A percentile compares a stretch with the other conserved stretches of the same genome.
Conservation (phyloP, 2,329 filamentous ascomycete species). For the Microcera coccophila region DNA sequence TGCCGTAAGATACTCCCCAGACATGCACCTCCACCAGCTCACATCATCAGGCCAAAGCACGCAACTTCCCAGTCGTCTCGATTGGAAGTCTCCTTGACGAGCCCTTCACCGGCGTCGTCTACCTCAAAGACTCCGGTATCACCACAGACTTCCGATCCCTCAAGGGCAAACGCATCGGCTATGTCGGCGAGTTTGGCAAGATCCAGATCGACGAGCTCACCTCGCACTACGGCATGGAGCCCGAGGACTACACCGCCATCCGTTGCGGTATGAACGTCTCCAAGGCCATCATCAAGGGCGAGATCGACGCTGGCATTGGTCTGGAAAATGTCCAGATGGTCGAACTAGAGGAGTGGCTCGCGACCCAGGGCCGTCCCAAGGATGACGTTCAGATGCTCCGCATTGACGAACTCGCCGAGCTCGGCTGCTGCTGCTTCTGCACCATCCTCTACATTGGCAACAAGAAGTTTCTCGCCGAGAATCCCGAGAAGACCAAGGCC, state of each 20-base stretch:
- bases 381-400: constrained; percentile 74
- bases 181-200: constrained; percentile 78
- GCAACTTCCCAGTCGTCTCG: constrained; percentile 67
- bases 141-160: constrained; percentile 70
- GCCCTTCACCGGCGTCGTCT: constrained; percentile 75
- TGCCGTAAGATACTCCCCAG: constrained; percentile 48
- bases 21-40: background rate
- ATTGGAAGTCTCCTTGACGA: constrained; percentile 74
- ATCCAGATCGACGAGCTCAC: constrained; percentile 81
- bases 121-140: constrained; percentile 70
- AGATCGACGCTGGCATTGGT: constrained; percentile 71
- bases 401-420: constrained; percentile 74
- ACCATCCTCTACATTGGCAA: constrained; percentile 78
- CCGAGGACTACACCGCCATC: constrained; percentile 69
- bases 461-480: constrained; percentile 62
- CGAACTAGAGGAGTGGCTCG: constrained; percentile 73
- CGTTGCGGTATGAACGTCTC: constrained; percentile 80
- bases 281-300: constrained; percentile 68
- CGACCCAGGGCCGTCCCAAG: constrained; percentile 56
- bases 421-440: constrained; percentile 83
- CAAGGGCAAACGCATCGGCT: constrained; percentile 73
- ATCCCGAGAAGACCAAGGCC: constrained; percentile 61
- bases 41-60: constrained; percentile 61
- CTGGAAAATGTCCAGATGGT: constrained; percentile 83
- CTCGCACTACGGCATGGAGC: constrained; percentile 70